Evolutionary conservation across 2,329 filamentous ascomycete genomes (phyloP).

Genomic region (Didymella keratinophila): DNA sequence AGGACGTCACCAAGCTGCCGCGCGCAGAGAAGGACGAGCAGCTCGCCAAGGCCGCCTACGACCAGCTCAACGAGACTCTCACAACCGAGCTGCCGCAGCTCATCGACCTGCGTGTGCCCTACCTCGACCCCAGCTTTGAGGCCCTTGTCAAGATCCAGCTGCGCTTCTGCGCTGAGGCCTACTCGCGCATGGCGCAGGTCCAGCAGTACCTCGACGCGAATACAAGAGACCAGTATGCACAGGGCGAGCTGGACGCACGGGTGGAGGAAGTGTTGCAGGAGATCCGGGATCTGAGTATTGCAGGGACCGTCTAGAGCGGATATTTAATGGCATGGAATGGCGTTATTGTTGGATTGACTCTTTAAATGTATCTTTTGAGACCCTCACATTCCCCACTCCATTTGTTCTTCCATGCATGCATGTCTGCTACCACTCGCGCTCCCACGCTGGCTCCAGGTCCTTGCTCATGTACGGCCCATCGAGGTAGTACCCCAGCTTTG

Average conservation of each 20-base stretch:
- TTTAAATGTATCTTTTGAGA: not conserved
- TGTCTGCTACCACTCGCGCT: slow-evolving; percentile 39
- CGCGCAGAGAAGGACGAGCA: slow-evolving; percentile 96
- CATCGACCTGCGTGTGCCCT: slow-evolving; percentile 95
- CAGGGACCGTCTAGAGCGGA: slow-evolving; percentile 65
- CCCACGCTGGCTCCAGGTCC: slow-evolving; percentile 45
- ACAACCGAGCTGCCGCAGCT: slow-evolving; percentile 92
- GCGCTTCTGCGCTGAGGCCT: slow-evolving; percentile 96
- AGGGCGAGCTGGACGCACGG: slow-evolving; percentile 86
- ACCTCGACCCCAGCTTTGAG: slow-evolving; percentile 96
- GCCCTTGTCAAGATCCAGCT: slow-evolving; percentile 98
- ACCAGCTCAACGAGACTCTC: slow-evolving; percentile 96
- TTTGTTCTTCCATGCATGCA: too few species aligned
- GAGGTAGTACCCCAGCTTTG: slow-evolving; percentile 88
- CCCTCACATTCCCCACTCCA: not conserved
- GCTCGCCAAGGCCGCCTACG: slow-evolving; percentile 91
- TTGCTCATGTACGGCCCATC: slow-evolving; percentile 78
- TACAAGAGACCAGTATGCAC: slow-evolving; percentile 93
- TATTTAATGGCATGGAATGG: slow-evolving; percentile 6
- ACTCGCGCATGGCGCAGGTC: slow-evolving; percentile 97
- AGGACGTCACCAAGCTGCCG: slow-evolving; percentile 95
- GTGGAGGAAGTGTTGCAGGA: slow-evolving; percentile 97
- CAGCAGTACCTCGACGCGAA: slow-evolving; percentile 97
- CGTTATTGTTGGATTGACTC: slow-evolving; percentile 11
- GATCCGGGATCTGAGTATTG: slow-evolving; percentile 95